A percentile compares a stretch with the other conserved stretches of the same genome.
Evolutionary conservation across 371 early-diverging fungal species (phyloP).

Genomic region (Mortierella sp.): DNA sequence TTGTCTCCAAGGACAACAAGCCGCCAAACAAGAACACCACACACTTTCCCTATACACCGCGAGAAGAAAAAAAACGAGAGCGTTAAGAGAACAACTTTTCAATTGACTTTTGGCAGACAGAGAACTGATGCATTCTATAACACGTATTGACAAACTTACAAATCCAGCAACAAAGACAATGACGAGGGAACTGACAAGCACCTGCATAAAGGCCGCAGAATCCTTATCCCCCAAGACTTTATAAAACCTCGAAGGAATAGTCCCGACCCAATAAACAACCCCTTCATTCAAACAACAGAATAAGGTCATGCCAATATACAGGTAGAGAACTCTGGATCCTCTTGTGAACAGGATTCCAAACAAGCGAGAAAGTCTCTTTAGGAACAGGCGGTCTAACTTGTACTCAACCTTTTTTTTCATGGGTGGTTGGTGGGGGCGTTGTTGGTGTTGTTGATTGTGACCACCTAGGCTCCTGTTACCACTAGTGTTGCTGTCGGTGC

Average conservation of each 20-base stretch:
- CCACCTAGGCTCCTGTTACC: not conserved
- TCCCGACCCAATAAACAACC: slow-evolving; percentile 80
- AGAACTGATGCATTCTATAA: too few relatives aligned
- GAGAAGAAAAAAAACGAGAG: not conserved
- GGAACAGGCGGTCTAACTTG: slow-evolving; percentile 66
- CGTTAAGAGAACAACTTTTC: too few relatives aligned
- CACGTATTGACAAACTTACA: slow-evolving; percentile 51
- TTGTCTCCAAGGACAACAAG: slow-evolving; percentile 70
- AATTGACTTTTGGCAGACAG: not conserved
- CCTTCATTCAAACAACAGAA: slow-evolving; percentile 68
- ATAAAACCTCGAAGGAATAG: slow-evolving; percentile 82
- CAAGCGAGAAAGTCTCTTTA: slow-evolving; percentile 63
- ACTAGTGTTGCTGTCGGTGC: slow-evolving; percentile 2
- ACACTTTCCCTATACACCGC: slow-evolving; percentile 63
- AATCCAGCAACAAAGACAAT: slow-evolving; percentile 72
- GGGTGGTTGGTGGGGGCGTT: not conserved
- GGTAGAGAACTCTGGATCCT: slow-evolving; percentile 60
- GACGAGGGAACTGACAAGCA: slow-evolving; percentile 65
- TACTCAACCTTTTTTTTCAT: slow-evolving; percentile 46
- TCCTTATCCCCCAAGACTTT: slow-evolving; percentile 75
- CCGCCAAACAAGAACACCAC: slow-evolving; percentile 70
- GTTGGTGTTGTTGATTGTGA: not conserved
- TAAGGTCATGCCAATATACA: slow-evolving; percentile 64
- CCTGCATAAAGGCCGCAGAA: slow-evolving; percentile 65
- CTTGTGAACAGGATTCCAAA: slow-evolving; percentile 61